A percentile compares a stretch with the other conserved stretches of the same genome.
phyloP scores from a whole-genome alignment of 495 filamentous ascomycete species.

The Chaetomidium leptoderma region DNA sequence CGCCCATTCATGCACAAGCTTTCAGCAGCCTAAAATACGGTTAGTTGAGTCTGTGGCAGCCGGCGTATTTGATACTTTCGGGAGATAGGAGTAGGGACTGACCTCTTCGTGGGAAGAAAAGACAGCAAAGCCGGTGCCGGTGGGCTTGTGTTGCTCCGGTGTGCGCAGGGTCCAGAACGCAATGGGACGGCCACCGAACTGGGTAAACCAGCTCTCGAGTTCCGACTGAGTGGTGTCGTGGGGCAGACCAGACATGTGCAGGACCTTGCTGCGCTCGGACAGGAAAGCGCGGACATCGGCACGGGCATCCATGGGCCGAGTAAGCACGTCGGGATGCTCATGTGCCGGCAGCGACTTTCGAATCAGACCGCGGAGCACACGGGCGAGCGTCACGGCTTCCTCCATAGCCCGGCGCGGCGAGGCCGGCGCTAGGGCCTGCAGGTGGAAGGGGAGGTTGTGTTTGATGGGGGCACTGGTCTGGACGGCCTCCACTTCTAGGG shows the following conservation, averaged over 20 bases:
- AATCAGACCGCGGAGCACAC: slow-evolving; percentile 86
- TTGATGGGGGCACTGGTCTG: slow-evolving; percentile 97
- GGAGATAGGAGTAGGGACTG: slow-evolving; percentile 16
- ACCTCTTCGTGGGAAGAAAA: slow-evolving; percentile 99
- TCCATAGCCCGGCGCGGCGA: slow-evolving; percentile 98
- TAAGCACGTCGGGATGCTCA: slow-evolving; percentile 89
- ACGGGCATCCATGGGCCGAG: slow-evolving; percentile 91
- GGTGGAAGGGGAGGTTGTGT: slow-evolving; percentile 95
- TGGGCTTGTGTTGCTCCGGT: slow-evolving; percentile 97
- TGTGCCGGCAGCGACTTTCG: slow-evolving; percentile 91
- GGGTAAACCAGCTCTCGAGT: slow-evolving; percentile 98
- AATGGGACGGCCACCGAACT: slow-evolving; percentile 97
- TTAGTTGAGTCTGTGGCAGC: slow-evolving; percentile 1
- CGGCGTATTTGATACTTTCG: background rate
- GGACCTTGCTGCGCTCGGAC: slow-evolving; percentile 90
- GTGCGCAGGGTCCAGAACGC: slow-evolving; percentile 98
- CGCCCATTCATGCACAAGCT: slow-evolving; percentile 98
- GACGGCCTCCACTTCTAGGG: slow-evolving; percentile 93
- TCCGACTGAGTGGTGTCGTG: slow-evolving; percentile 98
- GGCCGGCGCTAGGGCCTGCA: slow-evolving; percentile 92
- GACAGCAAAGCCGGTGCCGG: slow-evolving; percentile 92
- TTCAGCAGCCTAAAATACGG: slow-evolving; percentile 70
- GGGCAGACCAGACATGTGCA: slow-evolving; percentile 93
- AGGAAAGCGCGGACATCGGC: slow-evolving; percentile 97
- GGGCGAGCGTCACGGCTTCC: slow-evolving; percentile 87